These are phyloP conservation scores for Debaryomyces nepalensis DNA, from an alignment of 1,139 yeast genomes.

Conservation along the genomic window DNA sequence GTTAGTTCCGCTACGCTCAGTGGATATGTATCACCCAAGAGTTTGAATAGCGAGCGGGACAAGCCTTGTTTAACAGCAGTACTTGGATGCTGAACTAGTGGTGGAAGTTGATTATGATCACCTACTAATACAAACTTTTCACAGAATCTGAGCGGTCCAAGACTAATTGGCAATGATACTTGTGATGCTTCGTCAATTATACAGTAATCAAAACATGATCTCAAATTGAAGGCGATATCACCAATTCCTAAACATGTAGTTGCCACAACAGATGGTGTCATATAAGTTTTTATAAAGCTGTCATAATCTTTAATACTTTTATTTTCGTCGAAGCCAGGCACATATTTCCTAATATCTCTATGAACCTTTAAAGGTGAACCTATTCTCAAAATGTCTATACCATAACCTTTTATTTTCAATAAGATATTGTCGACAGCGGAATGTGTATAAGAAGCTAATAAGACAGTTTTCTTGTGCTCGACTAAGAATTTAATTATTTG, in stretches of 20 bases:
- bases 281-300: constrained; percentile 50
- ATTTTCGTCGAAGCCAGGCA: constrained; percentile 46
- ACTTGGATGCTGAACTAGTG: constrained; percentile 68
- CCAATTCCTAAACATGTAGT: constrained; percentile 83
- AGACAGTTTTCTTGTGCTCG: constrained; percentile 62
- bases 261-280: constrained; percentile 77
- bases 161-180: constrained; percentile 84
- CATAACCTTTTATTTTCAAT: constrained; percentile 60
- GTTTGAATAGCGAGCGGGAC: constrained; percentile 77
- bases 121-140: constrained; percentile 89
- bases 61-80: constrained; percentile 63
- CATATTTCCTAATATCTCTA: constrained; percentile 57
- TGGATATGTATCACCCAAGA: constrained; percentile 73
- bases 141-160: constrained; percentile 83
- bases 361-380: constrained; percentile 66
- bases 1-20: constrained; percentile 72
- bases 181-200: constrained; percentile 97
- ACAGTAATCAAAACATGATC: constrained; percentile 82
- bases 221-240: constrained; percentile 60
- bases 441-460: constrained; percentile 88
- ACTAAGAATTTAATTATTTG: constrained; percentile 68
- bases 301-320: constrained; percentile 45
- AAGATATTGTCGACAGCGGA: constrained; percentile 95
- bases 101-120: constrained; percentile 91
- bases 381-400: constrained; percentile 58